These are phyloP conservation scores for Choricystis sp. DNA, from an alignment of 139 green algal species.

Conservation along the genomic window DNA sequence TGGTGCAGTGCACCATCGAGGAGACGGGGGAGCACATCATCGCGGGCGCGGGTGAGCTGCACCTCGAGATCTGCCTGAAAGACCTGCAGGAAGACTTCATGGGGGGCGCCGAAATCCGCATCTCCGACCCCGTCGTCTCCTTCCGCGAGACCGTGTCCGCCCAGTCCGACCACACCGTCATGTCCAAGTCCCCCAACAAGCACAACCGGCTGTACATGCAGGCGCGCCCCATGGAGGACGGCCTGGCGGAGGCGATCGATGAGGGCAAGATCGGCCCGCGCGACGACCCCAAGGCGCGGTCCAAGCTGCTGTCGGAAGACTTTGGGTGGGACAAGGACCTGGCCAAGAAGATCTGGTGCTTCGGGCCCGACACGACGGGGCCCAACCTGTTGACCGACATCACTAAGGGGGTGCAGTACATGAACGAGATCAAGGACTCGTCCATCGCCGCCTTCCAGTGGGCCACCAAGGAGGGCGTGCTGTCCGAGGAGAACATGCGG, in stretches of 20 bases:
- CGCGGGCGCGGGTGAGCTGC: conserved; percentile 86
- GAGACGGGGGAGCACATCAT: conserved; percentile 99
- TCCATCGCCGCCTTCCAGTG: conserved; percentile 95
- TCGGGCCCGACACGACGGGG: conserved; percentile 94
- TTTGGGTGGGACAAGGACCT: conserved; percentile 99
- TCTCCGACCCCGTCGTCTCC: conserved; percentile 93
- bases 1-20: conserved; percentile 96
- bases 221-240: conserved; percentile 87
- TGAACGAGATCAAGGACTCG: conserved; percentile 99
- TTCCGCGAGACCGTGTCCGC: conserved; percentile 91
- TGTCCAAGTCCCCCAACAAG: conserved; percentile 99
- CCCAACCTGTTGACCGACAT: conserved; percentile 95
- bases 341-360: conserved; percentile 99
- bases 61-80: conserved; percentile 99
- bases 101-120: conserved; percentile 87
- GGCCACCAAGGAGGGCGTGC: conserved; percentile 93
- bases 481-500: conserved; percentile 99
- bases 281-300: conserved; percentile 82
- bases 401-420: conserved; percentile 98
- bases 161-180: conserved; percentile 75
- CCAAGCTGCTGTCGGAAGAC: conserved; percentile 78
- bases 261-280: conserved; percentile 81
- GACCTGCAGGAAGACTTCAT: conserved; percentile 99
- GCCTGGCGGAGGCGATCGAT: conserved; percentile 93
- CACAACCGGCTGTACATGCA: conserved; percentile 98